Percentiles rank a stretch among this genome's conserved stretches.
Evolutionary conservation across 805 yeast species (phyloP).

Genomic region (Candida tammaniensis): DNA sequence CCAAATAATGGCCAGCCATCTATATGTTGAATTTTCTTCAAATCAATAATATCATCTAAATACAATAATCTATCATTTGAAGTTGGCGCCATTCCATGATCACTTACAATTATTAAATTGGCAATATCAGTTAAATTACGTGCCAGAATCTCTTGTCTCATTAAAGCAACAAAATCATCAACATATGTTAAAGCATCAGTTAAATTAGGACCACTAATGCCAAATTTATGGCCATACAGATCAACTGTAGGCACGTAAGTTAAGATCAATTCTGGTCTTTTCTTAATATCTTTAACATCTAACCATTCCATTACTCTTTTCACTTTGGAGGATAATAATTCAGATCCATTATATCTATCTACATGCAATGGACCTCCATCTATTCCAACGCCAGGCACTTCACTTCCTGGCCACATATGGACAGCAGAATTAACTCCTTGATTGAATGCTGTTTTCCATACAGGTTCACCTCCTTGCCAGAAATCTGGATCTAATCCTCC

Average conservation of each 20-base stretch:
- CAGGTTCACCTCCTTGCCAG: slow-evolving; percentile 86
- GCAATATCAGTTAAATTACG: slow-evolving; percentile 65
- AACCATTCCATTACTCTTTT: slow-evolving; percentile 65
- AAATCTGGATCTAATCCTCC: slow-evolving; percentile 55
- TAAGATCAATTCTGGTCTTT: slow-evolving; percentile 74
- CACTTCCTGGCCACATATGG: slow-evolving; percentile 98
- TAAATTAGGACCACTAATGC: slow-evolving; percentile 61
- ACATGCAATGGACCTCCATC: slow-evolving; percentile 44
- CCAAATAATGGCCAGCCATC: slow-evolving; percentile 91
- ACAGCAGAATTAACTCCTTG: slow-evolving; percentile 67
- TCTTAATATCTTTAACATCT: slow-evolving; percentile 46
- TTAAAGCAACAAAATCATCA: slow-evolving; percentile 56
- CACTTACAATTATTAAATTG: slow-evolving; percentile 77
- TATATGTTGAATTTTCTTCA: slow-evolving; percentile 51
- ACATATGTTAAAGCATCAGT: slow-evolving; percentile 56
- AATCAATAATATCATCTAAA: slow-evolving; percentile 68
- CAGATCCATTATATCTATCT: slow-evolving; percentile 65
- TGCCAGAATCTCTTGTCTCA: slow-evolving; percentile 45
- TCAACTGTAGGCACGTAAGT: slow-evolving; percentile 82
- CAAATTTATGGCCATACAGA: slow-evolving; percentile 70
- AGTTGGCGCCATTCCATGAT: slow-evolving; percentile 94
- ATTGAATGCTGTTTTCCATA: slow-evolving; percentile 73
- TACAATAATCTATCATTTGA: slow-evolving; percentile 64
- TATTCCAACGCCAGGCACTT: slow-evolving; percentile 52
- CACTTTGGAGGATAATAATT: slow-evolving; percentile 53